Evolutionary conservation across 768 basidiomycete species (phyloP).

Genomic region (Butyriboletus loyo): DNA sequence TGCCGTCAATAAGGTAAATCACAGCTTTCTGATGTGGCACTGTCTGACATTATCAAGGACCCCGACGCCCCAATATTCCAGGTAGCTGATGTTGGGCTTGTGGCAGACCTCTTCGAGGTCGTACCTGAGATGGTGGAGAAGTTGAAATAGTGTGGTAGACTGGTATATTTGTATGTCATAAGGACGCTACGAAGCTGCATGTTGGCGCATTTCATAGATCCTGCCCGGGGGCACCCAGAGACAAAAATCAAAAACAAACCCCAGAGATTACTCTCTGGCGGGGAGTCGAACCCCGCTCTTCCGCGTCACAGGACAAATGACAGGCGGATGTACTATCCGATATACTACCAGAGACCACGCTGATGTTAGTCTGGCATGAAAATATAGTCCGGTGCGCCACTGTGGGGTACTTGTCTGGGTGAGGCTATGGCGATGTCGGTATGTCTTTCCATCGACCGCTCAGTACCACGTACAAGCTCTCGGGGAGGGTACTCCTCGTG

Average conservation of each 20-base stretch:
- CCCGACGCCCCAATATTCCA: constrained; percentile 99
- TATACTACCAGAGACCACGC: constrained; percentile 42
- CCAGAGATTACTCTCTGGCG: constrained; percentile 35
- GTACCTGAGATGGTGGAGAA: constrained; percentile 91
- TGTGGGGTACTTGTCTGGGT: neutral
- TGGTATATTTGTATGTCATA: constrained; percentile 18
- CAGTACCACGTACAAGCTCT: constrained; percentile 19
- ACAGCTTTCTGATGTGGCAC: neutral
- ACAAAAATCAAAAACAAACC: neutral
- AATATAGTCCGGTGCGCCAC: too few species aligned
- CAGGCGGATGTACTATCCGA: constrained; percentile 52
- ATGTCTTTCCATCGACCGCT: constrained; percentile 34
- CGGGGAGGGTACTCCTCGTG: constrained; percentile 31
- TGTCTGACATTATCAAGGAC: constrained; percentile 54
- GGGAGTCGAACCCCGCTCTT: constrained; percentile 45
- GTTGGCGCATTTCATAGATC: neutral
- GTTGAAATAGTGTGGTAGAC: constrained; percentile 49
- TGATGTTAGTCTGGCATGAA: rapidly evolving
- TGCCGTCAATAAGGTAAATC: constrained; percentile 87
- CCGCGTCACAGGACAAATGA: constrained; percentile 33
- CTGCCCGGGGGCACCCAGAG: neutral
- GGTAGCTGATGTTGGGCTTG: constrained; percentile 92
- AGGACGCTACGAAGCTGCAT: neutral
- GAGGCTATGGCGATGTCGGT: neutral
- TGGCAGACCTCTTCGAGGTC: constrained; percentile 88